Evolutionary conservation across 2,329 filamentous ascomycete species (phyloP).

Genomic region (Plectosphaerella cucumerina): DNA sequence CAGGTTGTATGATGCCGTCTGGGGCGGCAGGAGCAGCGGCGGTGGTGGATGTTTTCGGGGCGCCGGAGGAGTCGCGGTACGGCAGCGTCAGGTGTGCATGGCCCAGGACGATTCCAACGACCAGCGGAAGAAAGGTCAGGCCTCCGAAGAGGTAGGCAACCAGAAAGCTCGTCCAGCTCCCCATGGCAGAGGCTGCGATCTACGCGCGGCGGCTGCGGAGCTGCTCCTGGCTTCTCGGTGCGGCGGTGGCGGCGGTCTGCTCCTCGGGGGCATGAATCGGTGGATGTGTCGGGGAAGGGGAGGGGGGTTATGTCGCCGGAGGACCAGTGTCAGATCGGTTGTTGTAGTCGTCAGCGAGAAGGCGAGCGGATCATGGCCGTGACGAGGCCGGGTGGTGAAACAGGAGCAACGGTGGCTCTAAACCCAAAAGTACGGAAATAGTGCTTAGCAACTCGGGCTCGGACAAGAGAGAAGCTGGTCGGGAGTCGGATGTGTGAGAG

Average conservation of each 20-base stretch:
- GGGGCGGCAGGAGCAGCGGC: constrained; percentile 12
- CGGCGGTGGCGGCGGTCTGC: background rate
- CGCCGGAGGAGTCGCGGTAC: constrained; percentile 34
- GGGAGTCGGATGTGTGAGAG: too few relatives aligned
- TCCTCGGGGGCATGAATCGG: background rate
- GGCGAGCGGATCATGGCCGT: too few relatives aligned
- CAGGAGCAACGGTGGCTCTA: too few relatives aligned
- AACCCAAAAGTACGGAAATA: too few relatives aligned
- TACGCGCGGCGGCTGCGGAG: constrained; percentile 5
- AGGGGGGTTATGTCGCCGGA: background rate
- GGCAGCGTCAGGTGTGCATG: constrained; percentile 69
- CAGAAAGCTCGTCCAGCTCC: constrained; percentile 55
- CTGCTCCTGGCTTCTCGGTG: constrained; percentile 1
- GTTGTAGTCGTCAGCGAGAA: background rate
- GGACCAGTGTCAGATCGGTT: background rate
- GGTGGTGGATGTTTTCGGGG: constrained; percentile 18
- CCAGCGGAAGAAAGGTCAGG: constrained; percentile 77
- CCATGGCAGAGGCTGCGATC: constrained; percentile 33
- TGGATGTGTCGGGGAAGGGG: background rate
- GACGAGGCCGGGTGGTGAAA: too few relatives aligned
- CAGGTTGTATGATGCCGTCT: constrained; percentile 49
- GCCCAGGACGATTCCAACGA: constrained; percentile 56
- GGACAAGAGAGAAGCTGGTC: too few relatives aligned
- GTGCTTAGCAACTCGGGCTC: too few relatives aligned
- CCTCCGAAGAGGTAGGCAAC: constrained; percentile 81